A percentile compares a stretch with the other conserved stretches of the same genome.
phyloP scores from a whole-genome alignment of 2,329 filamentous ascomycete species.

The Xylariaceae sp. region DNA sequence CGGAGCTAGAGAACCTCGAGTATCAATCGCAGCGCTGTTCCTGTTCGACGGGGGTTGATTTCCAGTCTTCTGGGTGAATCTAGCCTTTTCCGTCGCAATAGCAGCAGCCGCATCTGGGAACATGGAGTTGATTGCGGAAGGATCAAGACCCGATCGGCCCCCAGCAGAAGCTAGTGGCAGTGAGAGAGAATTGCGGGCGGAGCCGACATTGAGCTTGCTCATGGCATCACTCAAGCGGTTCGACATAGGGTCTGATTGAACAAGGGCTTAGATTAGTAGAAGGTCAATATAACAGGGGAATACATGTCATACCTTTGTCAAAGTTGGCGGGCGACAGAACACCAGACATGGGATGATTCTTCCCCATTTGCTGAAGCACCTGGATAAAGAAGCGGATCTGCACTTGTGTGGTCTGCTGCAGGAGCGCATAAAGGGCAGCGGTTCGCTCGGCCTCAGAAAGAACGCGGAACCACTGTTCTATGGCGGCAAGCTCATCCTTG shows the following conservation, averaged over 20 bases:
- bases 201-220: constrained; percentile 87
- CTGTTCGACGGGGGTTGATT: constrained; percentile 85
- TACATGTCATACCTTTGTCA: constrained; percentile 69
- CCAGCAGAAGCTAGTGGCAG: constrained; percentile 76
- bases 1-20: constrained; percentile 67
- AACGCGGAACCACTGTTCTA: constrained; percentile 99
- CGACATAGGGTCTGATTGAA: constrained; percentile 81
- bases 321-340: constrained; percentile 92
- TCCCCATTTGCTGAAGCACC: constrained; percentile 97
- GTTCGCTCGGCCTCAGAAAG: constrained; percentile 95
- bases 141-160: constrained; percentile 89
- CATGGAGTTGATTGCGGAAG: constrained; percentile 95
- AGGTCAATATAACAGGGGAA: neutral
- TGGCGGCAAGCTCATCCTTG: constrained; percentile 97
- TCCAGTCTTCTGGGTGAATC: constrained; percentile 92
- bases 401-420: constrained; percentile 98
- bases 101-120: constrained; percentile 96
- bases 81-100: constrained; percentile 97
- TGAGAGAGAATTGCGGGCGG: constrained; percentile 77
- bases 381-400: constrained; percentile 99
- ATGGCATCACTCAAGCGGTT: constrained; percentile 93
- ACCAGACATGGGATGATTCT: constrained; percentile 94
- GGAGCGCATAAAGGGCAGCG: constrained; percentile 85
- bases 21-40: constrained; percentile 77
- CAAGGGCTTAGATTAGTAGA: constrained; percentile 13